Evolutionary conservation across 768 basidiomycete species (phyloP), one percentile per base, ranked within the genome.

Genomic region (Lyophyllum atratum): DNA sequence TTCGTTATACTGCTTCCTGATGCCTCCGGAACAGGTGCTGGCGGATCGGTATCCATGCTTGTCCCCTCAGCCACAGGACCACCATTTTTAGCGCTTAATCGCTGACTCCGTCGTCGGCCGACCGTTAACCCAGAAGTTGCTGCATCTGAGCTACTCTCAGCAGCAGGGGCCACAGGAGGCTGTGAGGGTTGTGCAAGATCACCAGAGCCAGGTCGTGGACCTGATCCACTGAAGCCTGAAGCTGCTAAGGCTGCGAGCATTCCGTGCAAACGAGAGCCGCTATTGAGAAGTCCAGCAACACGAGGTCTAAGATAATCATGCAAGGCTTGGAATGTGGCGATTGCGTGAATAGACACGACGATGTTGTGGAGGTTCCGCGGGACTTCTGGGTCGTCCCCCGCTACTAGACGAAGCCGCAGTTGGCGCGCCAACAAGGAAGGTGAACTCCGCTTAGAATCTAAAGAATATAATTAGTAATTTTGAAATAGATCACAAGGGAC

Each of bases 341-440:
- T 97, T 6, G 95, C 96, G 68, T 98, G 96, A 59, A 98, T 98
- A 7, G 95, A 98, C 21, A 98, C 92, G 37, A 94, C 92, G 66
- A 98, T 92, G 63, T 93, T 95, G 66, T 90, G 90, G 31, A 92
- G 76, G 67, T 83, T 89, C 53, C 89, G 86, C 17, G 97, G 96
- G 21, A 96, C 83, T 62, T 95, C 94, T 0, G 90, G 85, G 31
- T 91, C 92, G 51, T 97, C 93, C 10, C 88, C 88, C 1, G 95
- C 93, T n/a, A 92, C 81, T 15, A 99, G 76, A 21, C 93, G 88
- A 12, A 98, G 84, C 10, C 95, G 89, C 44, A 99, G 76, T 64
- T 96, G 95, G 24, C 95, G 87, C 7, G 93, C 94, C n/a, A 98
- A 83, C 59, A 96, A 77, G 1, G 93, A 91, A 0, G 95, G 90